These are phyloP conservation scores for Metschnikowia gelsemii DNA, from an alignment of 805 yeast species.

Conservation along the genomic window DNA sequence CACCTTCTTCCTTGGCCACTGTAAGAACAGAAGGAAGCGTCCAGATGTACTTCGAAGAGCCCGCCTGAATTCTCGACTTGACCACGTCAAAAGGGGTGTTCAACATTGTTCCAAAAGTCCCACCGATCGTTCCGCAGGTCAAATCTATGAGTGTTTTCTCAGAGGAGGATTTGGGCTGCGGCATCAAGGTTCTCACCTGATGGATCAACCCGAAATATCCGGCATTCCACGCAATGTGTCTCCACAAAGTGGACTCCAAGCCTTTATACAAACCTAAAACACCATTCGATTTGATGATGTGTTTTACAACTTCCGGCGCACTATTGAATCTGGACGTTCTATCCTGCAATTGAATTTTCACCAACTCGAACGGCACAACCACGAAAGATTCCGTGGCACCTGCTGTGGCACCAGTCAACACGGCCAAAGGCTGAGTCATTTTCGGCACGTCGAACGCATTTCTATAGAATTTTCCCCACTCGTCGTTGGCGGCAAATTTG, in stretches of 20 bases:
- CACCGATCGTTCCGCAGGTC: slow-evolving; percentile 93
- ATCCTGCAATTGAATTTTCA: slow-evolving; percentile 94
- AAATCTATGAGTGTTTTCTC: slow-evolving; percentile 84
- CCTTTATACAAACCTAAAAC: slow-evolving; percentile 86
- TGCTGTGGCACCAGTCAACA: slow-evolving; percentile 95
- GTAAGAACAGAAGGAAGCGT: slow-evolving; percentile 73
- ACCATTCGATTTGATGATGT: slow-evolving; percentile 76
- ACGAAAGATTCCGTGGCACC: slow-evolving; percentile 97
- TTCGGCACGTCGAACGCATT: slow-evolving; percentile 62
- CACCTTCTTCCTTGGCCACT: slow-evolving; percentile 88
- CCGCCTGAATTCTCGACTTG: slow-evolving; percentile 94
- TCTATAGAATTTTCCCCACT: slow-evolving; percentile 86
- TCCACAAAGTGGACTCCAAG: slow-evolving; percentile 94
- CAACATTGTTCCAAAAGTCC: slow-evolving; percentile 90
- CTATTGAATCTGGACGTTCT: slow-evolving; percentile 77
- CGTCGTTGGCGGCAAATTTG: slow-evolving; percentile 97
- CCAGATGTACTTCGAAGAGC: slow-evolving; percentile 88
- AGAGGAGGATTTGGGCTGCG: slow-evolving; percentile 66
- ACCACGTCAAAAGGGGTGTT: slow-evolving; percentile 98
- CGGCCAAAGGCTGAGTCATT: slow-evolving; percentile 79
- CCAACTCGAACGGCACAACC: slow-evolving; percentile 95
- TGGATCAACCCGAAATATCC: slow-evolving; percentile 95
- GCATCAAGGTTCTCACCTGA: slow-evolving; percentile 79
- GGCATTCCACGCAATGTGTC: slow-evolving; percentile 96
- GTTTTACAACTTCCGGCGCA: slow-evolving; percentile 75